phyloP scores from a whole-genome alignment of 2,329 filamentous ascomycete species.

The Cladosporium sp. region DNA sequence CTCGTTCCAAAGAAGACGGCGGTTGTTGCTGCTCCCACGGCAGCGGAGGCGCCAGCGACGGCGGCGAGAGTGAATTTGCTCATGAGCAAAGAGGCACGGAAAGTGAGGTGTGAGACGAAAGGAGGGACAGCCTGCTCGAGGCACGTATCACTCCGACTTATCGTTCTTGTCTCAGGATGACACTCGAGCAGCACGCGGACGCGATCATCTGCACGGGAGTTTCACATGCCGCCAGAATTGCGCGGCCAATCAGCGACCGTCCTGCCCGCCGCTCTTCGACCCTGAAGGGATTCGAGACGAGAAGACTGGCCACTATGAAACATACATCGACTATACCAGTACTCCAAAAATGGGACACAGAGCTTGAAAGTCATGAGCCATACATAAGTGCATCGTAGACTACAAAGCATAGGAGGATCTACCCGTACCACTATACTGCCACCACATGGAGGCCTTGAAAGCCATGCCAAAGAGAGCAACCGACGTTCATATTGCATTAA shows the following conservation, averaged over 20 bases:
- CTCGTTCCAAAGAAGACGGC: constrained; percentile 41
- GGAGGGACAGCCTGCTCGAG: not conserved
- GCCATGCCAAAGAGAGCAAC: too few species aligned
- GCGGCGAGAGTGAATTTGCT: constrained; percentile 49
- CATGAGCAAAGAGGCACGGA: constrained; percentile 31
- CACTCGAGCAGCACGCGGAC: not conserved
- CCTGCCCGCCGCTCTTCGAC: not conserved
- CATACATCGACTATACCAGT: too few species aligned
- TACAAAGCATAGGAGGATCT: too few species aligned
- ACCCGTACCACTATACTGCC: too few species aligned
- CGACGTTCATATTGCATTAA: too few species aligned
- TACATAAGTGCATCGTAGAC: too few species aligned
- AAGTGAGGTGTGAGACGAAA: not conserved
- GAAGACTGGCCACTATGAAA: too few species aligned
- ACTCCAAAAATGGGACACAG: too few species aligned
- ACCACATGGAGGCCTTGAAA: too few species aligned
- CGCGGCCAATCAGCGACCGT: constrained; percentile 1
- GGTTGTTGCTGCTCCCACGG: constrained; percentile 46
- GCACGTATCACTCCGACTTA: not conserved
- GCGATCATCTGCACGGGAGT: constrained; percentile 9
- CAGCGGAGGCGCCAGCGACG: constrained; percentile 46
- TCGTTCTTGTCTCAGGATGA: not conserved
- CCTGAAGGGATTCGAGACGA: too few species aligned
- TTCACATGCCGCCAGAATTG: not conserved
- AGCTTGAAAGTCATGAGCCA: too few species aligned